A percentile compares a stretch with the other conserved stretches of the same genome.
Evolutionary conservation across 768 basidiomycete genomes (phyloP).

Genomic region (Lanmaoa rubissima): DNA sequence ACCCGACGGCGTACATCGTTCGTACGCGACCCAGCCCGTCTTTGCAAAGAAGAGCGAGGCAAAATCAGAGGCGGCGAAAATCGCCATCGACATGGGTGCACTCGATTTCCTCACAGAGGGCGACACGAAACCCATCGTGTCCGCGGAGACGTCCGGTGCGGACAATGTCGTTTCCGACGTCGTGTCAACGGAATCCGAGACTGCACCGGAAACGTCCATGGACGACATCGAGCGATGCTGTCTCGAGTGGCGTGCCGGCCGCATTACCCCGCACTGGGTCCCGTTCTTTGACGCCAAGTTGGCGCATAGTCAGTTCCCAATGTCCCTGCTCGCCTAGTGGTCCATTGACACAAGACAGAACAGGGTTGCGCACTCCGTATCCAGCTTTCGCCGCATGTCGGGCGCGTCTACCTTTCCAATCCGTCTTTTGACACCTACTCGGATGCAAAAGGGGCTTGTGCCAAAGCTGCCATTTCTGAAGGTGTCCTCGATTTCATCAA

Average conservation of each 20-base stretch:
- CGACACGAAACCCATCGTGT: slow-evolving; percentile 35
- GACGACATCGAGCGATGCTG: slow-evolving; percentile 55
- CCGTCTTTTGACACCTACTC: slow-evolving; percentile 38
- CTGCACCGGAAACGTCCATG: slow-evolving; percentile 18
- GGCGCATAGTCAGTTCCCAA: slow-evolving; percentile 38
- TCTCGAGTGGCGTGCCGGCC: slow-evolving; percentile 49
- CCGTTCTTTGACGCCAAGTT: slow-evolving; percentile 46
- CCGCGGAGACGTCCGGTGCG: background rate
- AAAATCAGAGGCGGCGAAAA: slow-evolving; percentile 46
- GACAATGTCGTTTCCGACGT: background rate
- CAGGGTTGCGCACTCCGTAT: slow-evolving; percentile 60
- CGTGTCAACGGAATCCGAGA: background rate
- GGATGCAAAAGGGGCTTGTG: slow-evolving; percentile 54
- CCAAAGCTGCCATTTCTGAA: slow-evolving; percentile 49
- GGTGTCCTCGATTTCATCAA: slow-evolving; percentile 60
- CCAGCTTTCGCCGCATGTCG: slow-evolving; percentile 47
- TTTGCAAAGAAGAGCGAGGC: slow-evolving; percentile 52
- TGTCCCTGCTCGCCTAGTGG: background rate
- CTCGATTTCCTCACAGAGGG: slow-evolving; percentile 53
- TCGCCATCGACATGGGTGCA: slow-evolving; percentile 60
- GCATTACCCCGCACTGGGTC: slow-evolving; percentile 54
- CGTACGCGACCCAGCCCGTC: slow-evolving; percentile 49
- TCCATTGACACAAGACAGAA: slow-evolving; percentile 29
- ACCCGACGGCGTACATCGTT: slow-evolving; percentile 48
- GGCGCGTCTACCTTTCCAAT: slow-evolving; percentile 51